phyloP scores from a whole-genome alignment of 257 asterid genomes.

The Thymus quinquecostatus region DNA sequence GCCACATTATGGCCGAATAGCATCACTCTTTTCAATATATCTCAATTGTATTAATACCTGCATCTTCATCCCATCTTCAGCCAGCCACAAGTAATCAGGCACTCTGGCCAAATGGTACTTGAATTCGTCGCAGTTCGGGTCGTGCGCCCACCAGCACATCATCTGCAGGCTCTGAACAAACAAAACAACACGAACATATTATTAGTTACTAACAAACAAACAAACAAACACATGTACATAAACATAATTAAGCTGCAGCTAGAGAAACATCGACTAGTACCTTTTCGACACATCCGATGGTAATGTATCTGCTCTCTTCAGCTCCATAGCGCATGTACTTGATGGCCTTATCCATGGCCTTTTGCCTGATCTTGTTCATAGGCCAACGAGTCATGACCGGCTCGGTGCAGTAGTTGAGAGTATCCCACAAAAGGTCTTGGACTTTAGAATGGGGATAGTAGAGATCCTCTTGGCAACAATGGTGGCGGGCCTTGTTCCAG shows the following conservation, averaged over 20 bases:
- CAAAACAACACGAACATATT: neutral
- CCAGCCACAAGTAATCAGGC: slow-evolving; percentile 82
- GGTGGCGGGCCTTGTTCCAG: slow-evolving; percentile 78
- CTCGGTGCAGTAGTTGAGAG: slow-evolving; percentile 60
- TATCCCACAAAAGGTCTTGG: slow-evolving; percentile 73
- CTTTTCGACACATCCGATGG: slow-evolving; percentile 66
- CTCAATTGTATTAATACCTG: too few relatives aligned
- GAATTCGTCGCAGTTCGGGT: slow-evolving; percentile 67
- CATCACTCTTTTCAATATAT: too few relatives aligned
- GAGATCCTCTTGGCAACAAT: slow-evolving; percentile 76
- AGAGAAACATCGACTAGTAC: too few relatives aligned
- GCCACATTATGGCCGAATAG: too few relatives aligned
- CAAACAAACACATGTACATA: too few relatives aligned
- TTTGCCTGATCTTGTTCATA: slow-evolving; percentile 58
- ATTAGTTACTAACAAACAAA: too few relatives aligned
- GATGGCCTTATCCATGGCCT: slow-evolving; percentile 58
- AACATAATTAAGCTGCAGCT: too few relatives aligned
- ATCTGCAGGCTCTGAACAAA: slow-evolving; percentile 65
- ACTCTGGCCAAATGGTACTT: slow-evolving; percentile 78
- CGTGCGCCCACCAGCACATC: slow-evolving; percentile 89
- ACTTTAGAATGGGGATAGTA: slow-evolving; percentile 63
- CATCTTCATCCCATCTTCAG: slow-evolving; percentile 94
- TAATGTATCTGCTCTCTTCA: slow-evolving; percentile 62
- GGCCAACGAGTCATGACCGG: slow-evolving; percentile 77
- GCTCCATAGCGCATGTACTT: slow-evolving; percentile 65